Base-by-base conservation (phyloP, 768 basidiomycete species). In the Sporobolomyces roseus region DNA sequence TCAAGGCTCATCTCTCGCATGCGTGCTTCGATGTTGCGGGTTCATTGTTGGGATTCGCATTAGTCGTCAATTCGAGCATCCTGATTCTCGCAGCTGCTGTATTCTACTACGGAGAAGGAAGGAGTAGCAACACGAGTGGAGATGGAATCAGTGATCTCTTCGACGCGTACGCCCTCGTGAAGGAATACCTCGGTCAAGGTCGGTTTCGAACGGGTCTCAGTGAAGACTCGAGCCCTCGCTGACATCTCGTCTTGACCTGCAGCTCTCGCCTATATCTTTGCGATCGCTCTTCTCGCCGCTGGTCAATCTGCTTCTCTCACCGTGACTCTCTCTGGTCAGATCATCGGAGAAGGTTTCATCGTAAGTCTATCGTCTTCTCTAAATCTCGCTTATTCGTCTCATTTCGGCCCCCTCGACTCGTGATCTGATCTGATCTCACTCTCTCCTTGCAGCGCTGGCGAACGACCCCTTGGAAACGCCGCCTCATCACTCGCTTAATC, bases 251-350 rank as follows among this genome's bases (percentile, higher is more conserved):
- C 21, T 19, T 27, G 7, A 41, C n/a, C n/a, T n/a, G n/a, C 74
- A 90, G 90, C 84, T 46, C 87, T 90, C 12, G 93, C 88, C 0
- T 84, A 86, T n/a, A 79, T 96, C 46, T 97, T 96, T 74, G 93
- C 93, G 2, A 76, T 97, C 48, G 90, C 90, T 3, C 80, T 97
- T 19, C 83, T 97, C 17, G 85, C 87, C 38, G 82, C 91, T 3
- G 93, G 93, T 3, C 92, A 96, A 82, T 89, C 89, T 71, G 89
- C 93, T 0, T 89, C 88, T 12, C 84, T 96, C 56, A 88, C 94
- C 5, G 92, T 90, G 14, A 96, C 91, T 0, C 83, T 94, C 17
- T 88, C 90, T 1, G 75, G 92, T 0, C 93, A 96, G 78, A 87
- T 90, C 27, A 87, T 97, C 45, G 87, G 86, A 0, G 92, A 96